These are phyloP conservation scores for Rhizopogon vulgaris DNA, from an alignment of 768 basidiomycete species.

Conservation along the genomic window DNA sequence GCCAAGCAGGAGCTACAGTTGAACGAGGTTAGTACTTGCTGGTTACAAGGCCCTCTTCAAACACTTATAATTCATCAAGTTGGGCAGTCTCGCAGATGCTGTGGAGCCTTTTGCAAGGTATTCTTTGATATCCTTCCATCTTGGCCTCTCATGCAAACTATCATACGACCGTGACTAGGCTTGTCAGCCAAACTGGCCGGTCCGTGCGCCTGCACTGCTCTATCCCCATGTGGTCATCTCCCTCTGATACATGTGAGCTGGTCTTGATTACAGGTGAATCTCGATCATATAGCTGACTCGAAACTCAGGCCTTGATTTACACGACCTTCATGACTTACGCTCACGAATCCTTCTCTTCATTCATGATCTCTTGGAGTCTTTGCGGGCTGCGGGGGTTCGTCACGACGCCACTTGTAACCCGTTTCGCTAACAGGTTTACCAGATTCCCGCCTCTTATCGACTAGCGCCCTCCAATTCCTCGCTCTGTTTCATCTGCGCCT, in stretches of 20 bases:
- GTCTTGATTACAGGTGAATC: background rate
- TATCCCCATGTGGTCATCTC: constrained; percentile 59
- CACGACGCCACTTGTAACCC: constrained; percentile 1
- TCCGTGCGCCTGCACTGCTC: constrained; percentile 57
- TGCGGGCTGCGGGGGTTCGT: constrained; percentile 57
- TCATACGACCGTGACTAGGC: constrained; percentile 26
- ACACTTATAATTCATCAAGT: constrained; percentile 25
- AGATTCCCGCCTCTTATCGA: constrained; percentile 61
- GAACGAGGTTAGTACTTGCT: constrained; percentile 30
- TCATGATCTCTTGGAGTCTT: constrained; percentile 54
- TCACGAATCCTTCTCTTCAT: constrained; percentile 57
- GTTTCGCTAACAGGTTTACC: constrained; percentile 6
- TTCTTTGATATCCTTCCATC: background rate
- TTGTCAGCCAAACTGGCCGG: constrained; percentile 41
- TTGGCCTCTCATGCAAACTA: background rate
- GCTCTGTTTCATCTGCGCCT: constrained; percentile 51
- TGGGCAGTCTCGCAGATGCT: constrained; percentile 50
- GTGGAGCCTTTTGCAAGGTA: constrained; percentile 59
- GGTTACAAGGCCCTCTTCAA: background rate
- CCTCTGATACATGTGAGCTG: constrained; percentile 51
- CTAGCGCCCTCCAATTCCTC: constrained; percentile 57
- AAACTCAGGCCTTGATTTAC: constrained; percentile 53
- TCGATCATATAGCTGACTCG: background rate
- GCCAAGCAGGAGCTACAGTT: constrained; percentile 22
- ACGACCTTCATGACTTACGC: constrained; percentile 63